These are phyloP conservation scores for Macrophomina pseudophaseolina DNA, from an alignment of 2,329 filamentous ascomycete genomes.

Conservation along the genomic window DNA sequence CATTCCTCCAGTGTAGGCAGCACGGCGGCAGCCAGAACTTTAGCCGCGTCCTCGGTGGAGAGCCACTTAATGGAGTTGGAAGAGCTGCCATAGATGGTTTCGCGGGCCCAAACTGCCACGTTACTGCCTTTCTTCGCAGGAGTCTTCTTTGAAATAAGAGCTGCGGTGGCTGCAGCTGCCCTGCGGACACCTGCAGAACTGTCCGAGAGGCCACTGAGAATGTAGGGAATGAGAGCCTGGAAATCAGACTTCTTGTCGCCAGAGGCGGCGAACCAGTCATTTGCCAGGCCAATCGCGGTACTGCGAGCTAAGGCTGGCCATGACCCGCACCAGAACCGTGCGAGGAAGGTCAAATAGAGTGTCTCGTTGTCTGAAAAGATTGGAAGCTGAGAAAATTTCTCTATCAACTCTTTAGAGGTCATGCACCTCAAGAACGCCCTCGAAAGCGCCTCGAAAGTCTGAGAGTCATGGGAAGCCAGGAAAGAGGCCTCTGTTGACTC, in stretches of 20 bases:
- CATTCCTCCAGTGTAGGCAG: conserved; percentile 83
- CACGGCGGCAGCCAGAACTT: conserved; percentile 70
- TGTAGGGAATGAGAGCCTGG: conserved; percentile 83
- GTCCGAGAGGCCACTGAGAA: conserved; percentile 76
- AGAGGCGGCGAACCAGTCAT: conserved; percentile 33
- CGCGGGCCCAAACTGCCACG: conserved; percentile 46
- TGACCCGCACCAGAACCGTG: conserved; percentile 73
- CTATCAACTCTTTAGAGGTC: conserved; percentile 30
- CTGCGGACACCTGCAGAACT: conserved; percentile 75
- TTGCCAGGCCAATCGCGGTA: conserved; percentile 68
- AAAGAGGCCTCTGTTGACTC: conserved; percentile 39
- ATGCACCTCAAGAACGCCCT: conserved; percentile 39
- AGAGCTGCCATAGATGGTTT: conserved; percentile 64
- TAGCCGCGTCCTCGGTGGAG: conserved; percentile 60
- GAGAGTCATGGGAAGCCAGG: conserved; percentile 30
- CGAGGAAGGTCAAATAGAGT: conserved; percentile 74
- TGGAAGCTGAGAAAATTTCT: conserved; percentile 58
- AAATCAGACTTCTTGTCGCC: conserved; percentile 63
- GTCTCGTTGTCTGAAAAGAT: conserved; percentile 62
- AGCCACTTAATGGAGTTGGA: conserved; percentile 62
- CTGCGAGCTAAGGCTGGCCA: conserved; percentile 72
- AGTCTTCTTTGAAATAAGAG: conserved; percentile 29
- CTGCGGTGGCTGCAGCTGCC: conserved; percentile 71
- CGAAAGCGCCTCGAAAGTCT: conserved; percentile 39
- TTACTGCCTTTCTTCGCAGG: conserved; percentile 35